Percentiles rank a stretch among this genome's conserved stretches.
Evolutionary conservation across 805 yeast species (phyloP).

Genomic region (Ogataea sp.): DNA sequence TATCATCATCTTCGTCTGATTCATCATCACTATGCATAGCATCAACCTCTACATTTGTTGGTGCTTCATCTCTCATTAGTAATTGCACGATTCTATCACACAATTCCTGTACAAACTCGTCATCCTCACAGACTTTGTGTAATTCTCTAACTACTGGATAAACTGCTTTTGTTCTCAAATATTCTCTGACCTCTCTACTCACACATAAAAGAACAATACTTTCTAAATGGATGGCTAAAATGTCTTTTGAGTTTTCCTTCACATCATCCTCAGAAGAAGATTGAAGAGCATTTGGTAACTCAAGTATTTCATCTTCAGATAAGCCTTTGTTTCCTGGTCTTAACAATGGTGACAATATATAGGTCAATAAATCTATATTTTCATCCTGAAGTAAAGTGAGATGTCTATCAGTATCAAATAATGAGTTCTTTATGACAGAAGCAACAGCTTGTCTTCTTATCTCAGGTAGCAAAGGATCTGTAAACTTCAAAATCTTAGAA

Average conservation of each 20-base stretch:
- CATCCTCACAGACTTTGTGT: constrained; percentile 45
- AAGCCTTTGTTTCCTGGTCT: constrained; percentile 49
- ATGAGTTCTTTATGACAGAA: constrained; percentile 81
- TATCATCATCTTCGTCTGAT: constrained; percentile 42
- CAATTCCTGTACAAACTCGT: constrained; percentile 45
- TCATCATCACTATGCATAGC: constrained; percentile 37
- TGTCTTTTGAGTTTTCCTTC: constrained; percentile 64
- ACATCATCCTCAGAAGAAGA: constrained; percentile 64
- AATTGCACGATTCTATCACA: constrained; percentile 84
- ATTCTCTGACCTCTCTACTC: constrained; percentile 64
- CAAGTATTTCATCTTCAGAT: constrained; percentile 77
- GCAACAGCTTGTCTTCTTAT: constrained; percentile 89
- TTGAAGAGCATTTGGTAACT: constrained; percentile 84
- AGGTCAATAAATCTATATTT: constrained; percentile 69
- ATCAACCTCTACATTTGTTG: constrained; percentile 34
- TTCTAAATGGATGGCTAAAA: constrained; percentile 70
- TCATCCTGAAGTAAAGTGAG: constrained; percentile 48
- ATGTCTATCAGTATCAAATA: constrained; percentile 75
- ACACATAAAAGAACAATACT: constrained; percentile 73
- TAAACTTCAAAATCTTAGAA: constrained; percentile 73
- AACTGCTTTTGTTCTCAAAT: constrained; percentile 70
- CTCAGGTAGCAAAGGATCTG: constrained; percentile 70
- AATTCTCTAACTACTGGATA: constrained; percentile 84
- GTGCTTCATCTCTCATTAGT: constrained; percentile 85
- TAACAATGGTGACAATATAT: constrained; percentile 73